These are phyloP conservation scores for Fusarium goolgardi DNA, from an alignment of 2,329 filamentous ascomycete genomes.

Conservation along the genomic window DNA sequence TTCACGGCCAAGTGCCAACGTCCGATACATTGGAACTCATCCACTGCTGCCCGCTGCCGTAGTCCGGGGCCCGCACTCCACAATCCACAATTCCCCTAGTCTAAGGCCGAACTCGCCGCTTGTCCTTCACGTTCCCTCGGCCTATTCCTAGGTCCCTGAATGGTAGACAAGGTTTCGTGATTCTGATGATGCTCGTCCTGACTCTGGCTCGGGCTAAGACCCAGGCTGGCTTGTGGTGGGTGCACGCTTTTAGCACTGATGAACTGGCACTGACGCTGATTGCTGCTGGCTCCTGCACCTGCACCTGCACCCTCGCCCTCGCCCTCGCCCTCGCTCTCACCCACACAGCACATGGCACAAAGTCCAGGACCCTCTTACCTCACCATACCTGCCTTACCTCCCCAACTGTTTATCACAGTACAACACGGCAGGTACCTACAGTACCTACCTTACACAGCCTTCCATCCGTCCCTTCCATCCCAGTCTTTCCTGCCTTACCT, in stretches of 20 bases:
- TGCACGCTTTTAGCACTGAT: slow-evolving; percentile 35
- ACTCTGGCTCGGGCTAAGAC: background rate
- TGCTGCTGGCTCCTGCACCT: slow-evolving; percentile 25
- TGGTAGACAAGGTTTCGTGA: slow-evolving; percentile 26
- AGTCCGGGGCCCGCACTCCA: slow-evolving; percentile 42
- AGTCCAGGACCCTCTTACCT: slow-evolving; percentile 27
- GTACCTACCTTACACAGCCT: slow-evolving; percentile 37
- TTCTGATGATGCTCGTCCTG: slow-evolving; percentile 24
- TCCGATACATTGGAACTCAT: slow-evolving; percentile 40
- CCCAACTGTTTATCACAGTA: slow-evolving; percentile 17
- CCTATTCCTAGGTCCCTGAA: slow-evolving; percentile 35
- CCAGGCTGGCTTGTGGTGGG: slow-evolving; percentile 29
- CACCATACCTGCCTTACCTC: slow-evolving; percentile 14
- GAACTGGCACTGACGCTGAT: slow-evolving; percentile 26
- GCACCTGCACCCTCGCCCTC: slow-evolving; percentile 1
- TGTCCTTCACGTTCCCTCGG: slow-evolving; percentile 31
- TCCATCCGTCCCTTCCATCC: slow-evolving; percentile 40
- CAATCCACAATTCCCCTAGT: slow-evolving; percentile 36
- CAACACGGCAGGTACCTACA: slow-evolving; percentile 26
- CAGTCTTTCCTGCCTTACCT: slow-evolving; percentile 22
- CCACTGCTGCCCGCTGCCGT: slow-evolving; percentile 41
- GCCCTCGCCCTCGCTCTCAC: too few species aligned
- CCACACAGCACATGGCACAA: slow-evolving; percentile 32
- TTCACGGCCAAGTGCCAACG: slow-evolving; percentile 38
- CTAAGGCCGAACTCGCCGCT: slow-evolving; percentile 32